Evolutionary conservation across 768 basidiomycete species (phyloP), one percentile per base, ranked within the genome.

Genomic region (Naganishia friedmannii): DNA sequence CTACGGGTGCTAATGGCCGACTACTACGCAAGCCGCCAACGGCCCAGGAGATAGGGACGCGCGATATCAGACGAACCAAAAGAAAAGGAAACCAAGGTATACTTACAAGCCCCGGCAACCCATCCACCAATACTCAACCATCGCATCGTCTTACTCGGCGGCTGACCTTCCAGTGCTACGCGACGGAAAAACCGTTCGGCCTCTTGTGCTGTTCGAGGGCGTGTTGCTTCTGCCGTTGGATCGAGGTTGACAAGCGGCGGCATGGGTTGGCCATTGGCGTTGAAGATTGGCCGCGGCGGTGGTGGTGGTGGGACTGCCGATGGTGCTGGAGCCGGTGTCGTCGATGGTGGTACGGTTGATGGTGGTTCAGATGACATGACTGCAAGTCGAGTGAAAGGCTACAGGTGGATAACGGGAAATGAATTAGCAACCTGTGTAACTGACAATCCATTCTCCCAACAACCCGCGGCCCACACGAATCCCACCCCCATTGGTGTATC

Each of bases 71-170:
- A 39, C 57, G 29, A 5, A 10, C 19, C 4, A 31, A 34, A 57
- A 21, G 34, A 37, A 37, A 23, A 39, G 39, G n/a, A 7, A 23
- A 37, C 3, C n/a, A n/a, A 42, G 15, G 23, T 21, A 58, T 15
- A 65, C 69, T 54, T 60, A 70, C 58, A 60, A 42, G 53, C 60
- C 2, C 58, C 69, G 2, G 37, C 60, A 26, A 70, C 69, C 69
- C 69, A 65, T 31, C 58, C 69, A 34, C 69, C 69, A 21, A 70
- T 42, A 28, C 69, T 65, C 53, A 70, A 42, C 69, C 58, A 65
- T 6, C 69, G 46, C 34, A 65, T 70, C 60, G 46, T 34, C 34
- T 34, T 37, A 28, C 58, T 55, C 46, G 60, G 69, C 15, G 37
- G 29, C n/a, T 54, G 51, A 23, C 65, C 45, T 51, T 65, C 60